Base-by-base conservation (phyloP, 805 yeast species). In the Saturnispora besseyi region DNA sequence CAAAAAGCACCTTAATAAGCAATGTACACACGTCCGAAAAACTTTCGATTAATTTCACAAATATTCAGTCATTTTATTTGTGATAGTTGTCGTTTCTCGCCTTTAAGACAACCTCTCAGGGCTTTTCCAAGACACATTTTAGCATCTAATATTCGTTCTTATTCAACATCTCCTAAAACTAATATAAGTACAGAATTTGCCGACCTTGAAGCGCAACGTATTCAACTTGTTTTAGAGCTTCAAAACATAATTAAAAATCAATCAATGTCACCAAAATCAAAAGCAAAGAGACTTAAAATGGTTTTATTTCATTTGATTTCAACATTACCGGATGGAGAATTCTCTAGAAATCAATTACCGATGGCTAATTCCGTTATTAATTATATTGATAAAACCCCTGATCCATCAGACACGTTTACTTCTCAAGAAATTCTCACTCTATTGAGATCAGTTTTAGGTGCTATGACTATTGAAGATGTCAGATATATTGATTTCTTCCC, bases 401-500 rank as follows among this genome's bases (percentile, higher is more conserved):
- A 52, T 12, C 66, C 68, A 7, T 28, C 56, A 13, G 62, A 59
- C 30, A 53, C 55, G 4, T 58, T 63, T 32, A 53, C 51, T 7
- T 21, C 54, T 1, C 40, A 44, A 15, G 63, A 63, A 51, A 56
- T 63, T 57, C 41, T 63, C 12, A 28, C 48, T 3, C 44, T 61
- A 12, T 48, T 64, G 34, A 51, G 53, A 40, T 57, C 61, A 29
- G 59, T 59, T 9, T 41, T 63, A 5, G 56, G 61, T 21, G 64
- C 62, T 3, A 58, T 64, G 64, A 59, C 61, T 2, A 40, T 56
- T 24, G 56, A 61, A 12, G 64, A 64, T 44, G 67, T 64, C 6
- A 54, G 51, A 24, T 51, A 56, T 44, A 37, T 59, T 43, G 62
- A 61, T 53, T 67, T 65, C 53, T 64, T 67, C 44, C 71, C 71